Conservation (phyloP, 2,329 filamentous ascomycete genomes). For the Phaeosphaeria sp. region DNA sequence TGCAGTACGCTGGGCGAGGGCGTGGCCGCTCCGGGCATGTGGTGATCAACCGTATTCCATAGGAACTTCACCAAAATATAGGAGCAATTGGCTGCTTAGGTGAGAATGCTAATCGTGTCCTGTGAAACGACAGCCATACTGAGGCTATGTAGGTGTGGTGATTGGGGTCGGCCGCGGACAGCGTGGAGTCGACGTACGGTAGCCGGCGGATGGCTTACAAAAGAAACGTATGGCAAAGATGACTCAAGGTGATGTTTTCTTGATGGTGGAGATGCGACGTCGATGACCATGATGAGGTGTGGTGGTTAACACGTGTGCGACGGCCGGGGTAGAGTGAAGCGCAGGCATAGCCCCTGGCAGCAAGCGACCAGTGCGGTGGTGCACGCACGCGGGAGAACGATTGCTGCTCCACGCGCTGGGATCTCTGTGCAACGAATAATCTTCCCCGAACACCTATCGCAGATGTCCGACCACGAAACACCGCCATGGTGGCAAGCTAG, state of each 20-base stretch:
- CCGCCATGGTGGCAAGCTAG: not conserved
- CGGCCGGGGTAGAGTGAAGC: not conserved
- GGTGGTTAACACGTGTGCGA: not conserved
- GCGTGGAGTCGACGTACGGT: not conserved
- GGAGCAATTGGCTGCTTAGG: slow-evolving; percentile 2
- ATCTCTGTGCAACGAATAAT: not conserved
- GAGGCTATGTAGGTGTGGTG: not conserved
- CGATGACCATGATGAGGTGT: not conserved
- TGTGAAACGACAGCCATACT: not conserved
- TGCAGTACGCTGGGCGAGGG: not conserved
- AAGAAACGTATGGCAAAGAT: not conserved
- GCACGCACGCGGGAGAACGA: not conserved
- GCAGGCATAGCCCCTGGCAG: not conserved
- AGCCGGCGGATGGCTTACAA: not conserved
- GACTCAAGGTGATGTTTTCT: not conserved
- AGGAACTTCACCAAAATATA: not conserved
- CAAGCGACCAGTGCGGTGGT: not conserved
- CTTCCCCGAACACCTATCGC: not conserved
- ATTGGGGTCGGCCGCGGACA: not conserved
- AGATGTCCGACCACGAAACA: not conserved
- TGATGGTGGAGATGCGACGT: not conserved
- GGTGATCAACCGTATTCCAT: not conserved
- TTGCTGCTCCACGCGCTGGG: not conserved
- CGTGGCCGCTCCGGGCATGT: not conserved
- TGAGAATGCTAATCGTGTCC: not conserved